A percentile compares a stretch with the other conserved stretches of the same genome.
These are phyloP conservation scores for Aspergillus brasiliensis DNA, from an alignment of 2,329 filamentous ascomycete species.

Conservation along the genomic window DNA sequence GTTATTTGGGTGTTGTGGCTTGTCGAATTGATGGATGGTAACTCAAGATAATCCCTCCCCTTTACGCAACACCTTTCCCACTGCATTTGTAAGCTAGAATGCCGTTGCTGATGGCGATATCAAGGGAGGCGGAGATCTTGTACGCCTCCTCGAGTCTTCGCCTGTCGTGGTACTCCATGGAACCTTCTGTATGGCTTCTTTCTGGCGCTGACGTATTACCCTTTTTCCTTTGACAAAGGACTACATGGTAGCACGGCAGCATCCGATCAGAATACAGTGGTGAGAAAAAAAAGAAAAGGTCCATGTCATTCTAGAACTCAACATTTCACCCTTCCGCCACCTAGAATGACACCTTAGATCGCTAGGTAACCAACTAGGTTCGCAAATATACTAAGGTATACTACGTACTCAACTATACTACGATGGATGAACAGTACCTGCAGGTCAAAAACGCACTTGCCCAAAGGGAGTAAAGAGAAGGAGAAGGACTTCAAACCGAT, in stretches of 20 bases:
- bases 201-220: not conserved
- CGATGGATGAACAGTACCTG: not conserved
- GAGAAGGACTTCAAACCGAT: not conserved
- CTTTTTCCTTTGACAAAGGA: not conserved
- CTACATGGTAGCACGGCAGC: not conserved
- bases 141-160: conserved; percentile 7
- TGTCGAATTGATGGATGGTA: conserved; percentile 1
- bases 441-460: not conserved
- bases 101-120: not conserved
- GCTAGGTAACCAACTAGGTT: not conserved
- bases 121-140: conserved; percentile 1
- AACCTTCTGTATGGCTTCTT: conserved; percentile 8
- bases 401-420: not conserved
- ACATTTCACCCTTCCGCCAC: not conserved
- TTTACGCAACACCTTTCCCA: not conserved
- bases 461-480: not conserved
- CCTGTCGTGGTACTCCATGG: conserved; percentile 9
- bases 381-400: not conserved
- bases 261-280: not conserved
- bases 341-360: not conserved
- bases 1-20: conserved; percentile 4
- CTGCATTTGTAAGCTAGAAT: not conserved
- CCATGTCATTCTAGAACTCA: not conserved
- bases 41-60: not conserved
- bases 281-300: not conserved